phyloP scores from a whole-genome alignment of 192 early-diverging fungal genomes.

The Oehlia diaphana region DNA sequence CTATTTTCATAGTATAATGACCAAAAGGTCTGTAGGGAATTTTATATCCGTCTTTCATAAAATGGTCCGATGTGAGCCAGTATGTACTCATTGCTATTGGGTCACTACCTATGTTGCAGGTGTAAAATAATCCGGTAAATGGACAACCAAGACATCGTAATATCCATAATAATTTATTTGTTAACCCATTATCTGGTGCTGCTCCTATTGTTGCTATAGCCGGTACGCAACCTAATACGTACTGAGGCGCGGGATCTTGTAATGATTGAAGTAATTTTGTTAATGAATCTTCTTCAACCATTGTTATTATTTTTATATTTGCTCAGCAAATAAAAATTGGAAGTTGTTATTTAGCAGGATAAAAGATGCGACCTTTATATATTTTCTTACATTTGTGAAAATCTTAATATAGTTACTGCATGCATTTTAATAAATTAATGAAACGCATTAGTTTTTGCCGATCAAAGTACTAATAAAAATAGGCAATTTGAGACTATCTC shows the following conservation, averaged over 20 bases:
- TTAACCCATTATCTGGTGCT: neutral
- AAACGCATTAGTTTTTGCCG: no score
- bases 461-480: no score
- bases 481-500: no score
- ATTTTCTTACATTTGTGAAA: no score
- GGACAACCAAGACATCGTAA: conserved; percentile 2
- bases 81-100: neutral
- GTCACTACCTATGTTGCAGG: neutral
- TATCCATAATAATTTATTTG: neutral
- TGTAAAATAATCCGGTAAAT: neutral
- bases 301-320: no score
- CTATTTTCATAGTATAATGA: neutral
- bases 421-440: no score
- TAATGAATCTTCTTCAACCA: no score
- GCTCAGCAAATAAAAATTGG: no score
- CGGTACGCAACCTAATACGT: neutral
- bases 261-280: neutral
- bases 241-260: conserved; percentile 6
- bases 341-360: no score
- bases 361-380: no score
- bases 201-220: conserved; percentile 5
- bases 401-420: no score
- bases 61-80: neutral
- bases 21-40: neutral
- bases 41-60: neutral